Base-by-base conservation (phyloP, 2,329 filamentous ascomycete species). In the Tricladium varicosporioides region DNA sequence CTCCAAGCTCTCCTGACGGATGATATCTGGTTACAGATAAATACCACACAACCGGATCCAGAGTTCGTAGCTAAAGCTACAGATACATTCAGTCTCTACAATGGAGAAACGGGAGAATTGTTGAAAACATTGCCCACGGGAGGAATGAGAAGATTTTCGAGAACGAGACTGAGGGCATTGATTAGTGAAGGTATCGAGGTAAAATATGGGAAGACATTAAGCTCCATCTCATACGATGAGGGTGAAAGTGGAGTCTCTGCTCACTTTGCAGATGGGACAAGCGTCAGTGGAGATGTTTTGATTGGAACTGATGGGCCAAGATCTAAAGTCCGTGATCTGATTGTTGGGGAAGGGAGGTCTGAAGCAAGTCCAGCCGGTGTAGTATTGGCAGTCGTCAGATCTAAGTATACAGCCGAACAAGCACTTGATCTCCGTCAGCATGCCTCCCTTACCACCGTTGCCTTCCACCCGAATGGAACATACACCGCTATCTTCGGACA, bases 351-450 rank as follows among this genome's bases (percentile, higher is more conserved):
- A 5, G 63, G 68, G 51, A 55, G 45, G 2, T 69, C 68, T 5
- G 58, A 65, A 32, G 70, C 76, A 40, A 72, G 71, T 56, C 67
- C 63, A 15, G 66, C 79, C 2, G 74, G 74, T 5, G 72, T 75
- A 48, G 74, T 70, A 4, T 74, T 75, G 10, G 76, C 74, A 2
- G 77, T 77, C 53, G 68, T 77, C n/a, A 74, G 76, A 47, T 65
- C 71, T 3, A 70, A 64, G 32, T 78, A 74, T 59, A 67, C 72
- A 31, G 66, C 63, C 2, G 73, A 77, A 31, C 72, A 73, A 60
- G 77, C 76, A 1, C 69, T 72, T 10, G 73, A 67, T 54, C 65
- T 80, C 31, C 72, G 76, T 5, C 65, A 62, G 10, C 73, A 73
- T 54, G 75, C 79, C 54, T 75, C 76, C 1, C 67, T 79, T n/a